Percentiles rank a stretch among this genome's conserved stretches.
Evolutionary conservation across 768 basidiomycete genomes (phyloP).

Genomic region (Leucosporidium yakuticum): DNA sequence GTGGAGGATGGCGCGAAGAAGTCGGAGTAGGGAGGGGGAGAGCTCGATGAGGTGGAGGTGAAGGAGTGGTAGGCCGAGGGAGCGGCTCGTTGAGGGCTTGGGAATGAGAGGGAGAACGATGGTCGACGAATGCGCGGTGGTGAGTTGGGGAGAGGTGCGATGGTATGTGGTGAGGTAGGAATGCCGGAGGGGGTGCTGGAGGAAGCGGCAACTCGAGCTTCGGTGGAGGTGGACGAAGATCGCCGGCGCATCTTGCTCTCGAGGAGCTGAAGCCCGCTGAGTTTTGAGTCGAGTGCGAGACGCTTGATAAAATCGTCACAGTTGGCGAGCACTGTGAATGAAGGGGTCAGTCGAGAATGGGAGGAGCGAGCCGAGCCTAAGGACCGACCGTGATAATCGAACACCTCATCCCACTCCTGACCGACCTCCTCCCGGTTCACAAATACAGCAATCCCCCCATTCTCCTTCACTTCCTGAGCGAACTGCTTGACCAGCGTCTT

Average conservation of each 20-base stretch:
- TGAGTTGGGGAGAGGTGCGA: no score
- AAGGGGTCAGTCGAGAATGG: background rate
- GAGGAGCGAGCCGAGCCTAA: no score
- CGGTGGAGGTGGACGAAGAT: conserved; percentile 72
- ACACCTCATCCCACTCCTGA: conserved; percentile 76
- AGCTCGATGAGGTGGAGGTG: no score
- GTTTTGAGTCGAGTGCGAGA: conserved; percentile 80
- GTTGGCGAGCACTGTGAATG: conserved; percentile 56
- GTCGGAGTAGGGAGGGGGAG: no score
- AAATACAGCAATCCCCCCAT: conserved; percentile 64
- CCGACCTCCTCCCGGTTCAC: conserved; percentile 83
- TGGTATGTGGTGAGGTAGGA: no score
- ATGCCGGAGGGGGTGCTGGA: no score
- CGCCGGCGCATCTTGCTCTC: conserved; percentile 57
- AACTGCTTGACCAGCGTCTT: conserved; percentile 93
- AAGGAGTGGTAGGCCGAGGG: no score
- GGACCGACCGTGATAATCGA: conserved; percentile 65
- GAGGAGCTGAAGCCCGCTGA: no score
- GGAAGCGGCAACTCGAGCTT: background rate
- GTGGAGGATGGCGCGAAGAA: no score
- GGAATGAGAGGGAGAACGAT: no score
- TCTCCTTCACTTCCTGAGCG: conserved; percentile 59
- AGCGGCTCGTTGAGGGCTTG: no score
- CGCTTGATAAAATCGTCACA: conserved; percentile 75
- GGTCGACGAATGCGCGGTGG: no score